Conservation (phyloP, 2,329 filamentous ascomycete species). For the Fusarium sterilihyphosum region DNA sequence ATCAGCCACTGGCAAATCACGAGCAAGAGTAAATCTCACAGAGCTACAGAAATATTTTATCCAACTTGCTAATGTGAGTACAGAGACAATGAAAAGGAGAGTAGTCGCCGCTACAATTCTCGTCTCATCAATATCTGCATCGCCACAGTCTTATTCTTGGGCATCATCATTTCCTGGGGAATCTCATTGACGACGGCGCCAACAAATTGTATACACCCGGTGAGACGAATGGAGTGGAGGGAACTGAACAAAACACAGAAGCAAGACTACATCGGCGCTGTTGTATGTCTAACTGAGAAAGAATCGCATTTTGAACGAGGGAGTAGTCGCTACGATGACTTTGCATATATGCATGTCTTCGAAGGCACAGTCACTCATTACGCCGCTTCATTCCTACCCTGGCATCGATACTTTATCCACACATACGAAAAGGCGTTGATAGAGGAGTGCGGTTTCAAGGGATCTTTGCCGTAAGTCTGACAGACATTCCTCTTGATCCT, state of each 20-base stretch:
- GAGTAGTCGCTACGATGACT: background rate
- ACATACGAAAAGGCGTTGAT: background rate
- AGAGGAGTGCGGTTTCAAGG: background rate
- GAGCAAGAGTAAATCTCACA: background rate
- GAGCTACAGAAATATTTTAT: rapidly evolving
- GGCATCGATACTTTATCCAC: background rate
- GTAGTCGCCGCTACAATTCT: rapidly evolving
- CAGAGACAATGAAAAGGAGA: background rate
- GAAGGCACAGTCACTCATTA: background rate
- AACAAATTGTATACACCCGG: background rate
- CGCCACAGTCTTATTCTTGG: background rate
- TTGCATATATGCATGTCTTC: background rate
- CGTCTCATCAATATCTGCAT: background rate
- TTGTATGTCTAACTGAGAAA: background rate
- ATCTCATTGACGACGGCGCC: background rate
- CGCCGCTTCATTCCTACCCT: background rate
- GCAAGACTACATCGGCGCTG: background rate
- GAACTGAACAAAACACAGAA: background rate
- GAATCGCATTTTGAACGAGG: background rate
- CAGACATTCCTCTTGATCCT: no score
- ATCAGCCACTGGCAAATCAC: background rate
- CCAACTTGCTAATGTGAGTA: background rate
- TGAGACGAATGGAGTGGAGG: background rate
- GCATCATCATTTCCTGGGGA: background rate
- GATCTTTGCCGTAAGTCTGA: background rate